Evolutionary conservation across 164 flowering plant genomes (phyloP), one percentile per base, ranked within the genome.

Genomic region (Akebia trifoliata): DNA sequence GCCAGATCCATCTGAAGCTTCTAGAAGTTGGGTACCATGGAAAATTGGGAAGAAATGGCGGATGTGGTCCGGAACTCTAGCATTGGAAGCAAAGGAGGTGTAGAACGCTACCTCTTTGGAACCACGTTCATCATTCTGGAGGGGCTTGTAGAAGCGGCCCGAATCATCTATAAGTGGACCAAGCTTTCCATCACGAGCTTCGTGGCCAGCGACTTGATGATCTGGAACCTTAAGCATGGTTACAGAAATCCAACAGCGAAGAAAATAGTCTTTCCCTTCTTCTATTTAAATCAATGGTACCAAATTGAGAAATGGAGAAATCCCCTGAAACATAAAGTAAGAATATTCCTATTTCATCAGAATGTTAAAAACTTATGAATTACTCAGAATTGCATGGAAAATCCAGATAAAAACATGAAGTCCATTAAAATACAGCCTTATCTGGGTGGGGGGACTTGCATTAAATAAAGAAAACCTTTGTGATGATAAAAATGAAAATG

Each of bases 121-220:
- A 21, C 98, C 98, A 15, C 94, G 87, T 11, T 68, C 83, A 50
- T 64, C 77, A 44, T 57, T 72, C 59, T 85, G 96, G 18, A 89
- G 86, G 48, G 96, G 98, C 85, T 92, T 92, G 78, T 76, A 92
- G 69, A 89, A 92, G 26, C 69, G 85, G 22, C 98, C 98, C 9
- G 81, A 76, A 50, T 75, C 89, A 72, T 92, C 98, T 5, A 87
- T 54, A 6, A 92, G 79, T 0, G 97, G 97, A 4, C 97, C 98
- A 22, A 82, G 85, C 66, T 55, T 53, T 51, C 92, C 93, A 51
- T 66, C 64, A 28, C 45, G 20, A 15, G 97, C 95, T 48, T 56
- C 69, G 70, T 92, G 98, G 14, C 97, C 98, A 7, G 93, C 97
- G 52, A 92, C 97, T 56, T 92, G 98, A 69, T 89, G 86, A 40